Base-by-base conservation (phyloP, 2,329 filamentous ascomycete species). In the Diaporthe batatas region DNA sequence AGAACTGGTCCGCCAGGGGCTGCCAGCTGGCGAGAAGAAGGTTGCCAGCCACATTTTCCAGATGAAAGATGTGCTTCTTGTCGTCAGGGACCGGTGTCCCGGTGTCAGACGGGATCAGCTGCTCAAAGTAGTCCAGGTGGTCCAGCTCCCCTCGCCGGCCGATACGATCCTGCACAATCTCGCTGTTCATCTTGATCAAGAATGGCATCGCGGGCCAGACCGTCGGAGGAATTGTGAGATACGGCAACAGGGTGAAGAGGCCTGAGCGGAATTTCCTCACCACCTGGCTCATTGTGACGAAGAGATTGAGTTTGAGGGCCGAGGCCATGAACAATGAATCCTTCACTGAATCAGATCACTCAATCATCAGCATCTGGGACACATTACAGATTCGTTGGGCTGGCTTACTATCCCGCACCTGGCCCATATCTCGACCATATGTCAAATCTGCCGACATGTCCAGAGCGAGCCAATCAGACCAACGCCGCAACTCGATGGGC, bases 381-480 rank as follows among this genome's bases (percentile, higher is more conserved):
- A 47, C 6, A 21, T 47, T n/a, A 8, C 18, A 18, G 42, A 21
- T 47, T 21, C 16, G 18, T 21, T 21, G 18, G 42, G 21, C 42
- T 47, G 6, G 55, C 71, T 44, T 70, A 73, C 73, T 67, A 21
- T 75, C 39, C 36, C 57, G 32, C 62, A 76, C 53, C 1, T 76
- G 59, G 18, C 39, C 25, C 70, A 75, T 62, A 6, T 73, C 44
- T 4, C 25, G 55, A 21, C 68, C 32, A 32, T 72, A 75, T 3
- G 73, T 65, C 67, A 76, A 32, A 6, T 73, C 74, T 4, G 70
- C 68, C 8, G 75, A 70, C 6, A 76, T 55, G 25, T 76, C 75
- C 54, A 75, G 39, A 1, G 62, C 73, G 11, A 76, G 51, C 75
- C 75, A 75, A 49, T 75, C 54, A 8, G 67, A 54, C 75, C 75